Conservation (phyloP, 495 filamentous ascomycete genomes). For the Zalerion maritima region DNA sequence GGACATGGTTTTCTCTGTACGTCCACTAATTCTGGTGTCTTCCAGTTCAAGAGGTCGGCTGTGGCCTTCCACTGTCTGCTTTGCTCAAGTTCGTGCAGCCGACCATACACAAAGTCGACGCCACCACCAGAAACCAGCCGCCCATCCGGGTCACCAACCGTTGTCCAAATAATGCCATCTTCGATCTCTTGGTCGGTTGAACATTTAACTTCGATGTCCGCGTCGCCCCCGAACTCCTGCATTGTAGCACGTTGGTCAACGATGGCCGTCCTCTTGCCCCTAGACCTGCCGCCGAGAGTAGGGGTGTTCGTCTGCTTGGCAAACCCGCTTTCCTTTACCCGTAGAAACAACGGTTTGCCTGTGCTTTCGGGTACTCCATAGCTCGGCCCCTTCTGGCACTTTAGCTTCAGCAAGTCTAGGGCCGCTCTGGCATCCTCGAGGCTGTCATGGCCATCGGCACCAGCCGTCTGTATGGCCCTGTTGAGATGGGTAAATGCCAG, state of each 20-base stretch:
- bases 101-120: constrained; percentile 80
- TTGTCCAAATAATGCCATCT: constrained; percentile 47
- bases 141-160: constrained; percentile 52
- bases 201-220: constrained; percentile 58
- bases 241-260: constrained; percentile 79
- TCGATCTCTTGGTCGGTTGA: constrained; percentile 61
- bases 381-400: constrained; percentile 75
- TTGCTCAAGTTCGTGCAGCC: constrained; percentile 71
- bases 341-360: constrained; percentile 76
- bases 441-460: constrained; percentile 60
- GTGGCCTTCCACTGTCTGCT: constrained; percentile 11
- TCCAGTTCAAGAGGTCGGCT: constrained; percentile 6
- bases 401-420: constrained; percentile 83
- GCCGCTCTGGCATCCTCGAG: constrained; percentile 84
- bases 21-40: neutral
- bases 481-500: constrained; percentile 65
- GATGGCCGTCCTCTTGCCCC: constrained; percentile 59
- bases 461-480: constrained; percentile 64
- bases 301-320: constrained; percentile 33
- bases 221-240: constrained; percentile 56
- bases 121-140: constrained; percentile 49
- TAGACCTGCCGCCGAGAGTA: constrained; percentile 25
- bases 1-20: constrained; percentile 5
- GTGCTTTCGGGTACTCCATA: constrained; percentile 67
- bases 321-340: constrained; percentile 45